Evolutionary conservation across 805 yeast genomes (phyloP).

Genomic region (Candida mattraensis): DNA sequence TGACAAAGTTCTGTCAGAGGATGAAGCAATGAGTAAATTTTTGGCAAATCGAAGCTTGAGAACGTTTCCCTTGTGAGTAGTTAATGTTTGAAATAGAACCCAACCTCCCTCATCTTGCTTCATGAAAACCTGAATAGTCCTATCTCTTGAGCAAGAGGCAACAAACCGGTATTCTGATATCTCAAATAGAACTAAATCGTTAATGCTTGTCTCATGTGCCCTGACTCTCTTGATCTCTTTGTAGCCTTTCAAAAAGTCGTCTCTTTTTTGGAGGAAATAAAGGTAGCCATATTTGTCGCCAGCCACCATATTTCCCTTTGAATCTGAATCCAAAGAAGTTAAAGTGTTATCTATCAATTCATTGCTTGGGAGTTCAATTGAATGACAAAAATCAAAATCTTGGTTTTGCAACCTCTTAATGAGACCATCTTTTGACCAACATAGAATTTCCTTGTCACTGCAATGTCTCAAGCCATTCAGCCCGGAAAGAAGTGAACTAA

Average conservation of each 20-base stretch:
- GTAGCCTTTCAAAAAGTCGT: constrained; percentile 18
- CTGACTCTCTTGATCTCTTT: constrained; percentile 32
- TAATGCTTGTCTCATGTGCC: constrained; percentile 54
- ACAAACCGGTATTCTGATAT: constrained; percentile 32
- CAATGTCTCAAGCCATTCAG: constrained; percentile 41
- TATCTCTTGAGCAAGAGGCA: constrained; percentile 55
- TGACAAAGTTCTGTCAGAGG: constrained; percentile 62
- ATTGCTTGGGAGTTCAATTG: constrained; percentile 24
- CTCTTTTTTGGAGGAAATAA: constrained; percentile 29
- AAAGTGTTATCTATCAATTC: constrained; percentile 41
- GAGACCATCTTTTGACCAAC: constrained; percentile 45
- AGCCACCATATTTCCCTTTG: constrained; percentile 29
- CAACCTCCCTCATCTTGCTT: constrained; percentile 34
- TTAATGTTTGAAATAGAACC: constrained; percentile 60
- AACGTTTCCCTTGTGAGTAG: constrained; percentile 56
- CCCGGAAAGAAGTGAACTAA: constrained; percentile 38
- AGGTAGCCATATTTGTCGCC: constrained; percentile 54
- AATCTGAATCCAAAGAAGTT: constrained; percentile 40
- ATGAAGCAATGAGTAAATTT: constrained; percentile 47
- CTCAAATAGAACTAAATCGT: constrained; percentile 42
- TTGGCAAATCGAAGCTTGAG: constrained; percentile 36
- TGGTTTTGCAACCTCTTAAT: constrained; percentile 31
- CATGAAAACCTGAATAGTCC: constrained; percentile 59
- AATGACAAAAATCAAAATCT: constrained; percentile 11
- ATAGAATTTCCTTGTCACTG: constrained; percentile 31